These are phyloP conservation scores for Hyparrhenia diplandra DNA, from an alignment of 176 grass and related monocot species.

Conservation along the genomic window DNA sequence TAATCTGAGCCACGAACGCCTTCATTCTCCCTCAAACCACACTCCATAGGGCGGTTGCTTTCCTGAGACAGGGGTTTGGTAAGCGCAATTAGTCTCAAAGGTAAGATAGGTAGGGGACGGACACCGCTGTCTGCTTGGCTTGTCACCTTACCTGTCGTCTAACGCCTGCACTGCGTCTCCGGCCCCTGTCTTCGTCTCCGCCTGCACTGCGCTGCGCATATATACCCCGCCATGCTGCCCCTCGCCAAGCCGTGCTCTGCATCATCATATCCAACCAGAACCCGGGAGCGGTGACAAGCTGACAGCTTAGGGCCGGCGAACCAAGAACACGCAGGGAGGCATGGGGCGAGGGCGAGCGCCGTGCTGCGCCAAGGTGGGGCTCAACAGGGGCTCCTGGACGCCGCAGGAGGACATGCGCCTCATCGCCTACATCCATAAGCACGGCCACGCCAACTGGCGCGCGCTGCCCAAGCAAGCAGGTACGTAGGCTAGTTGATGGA, in stretches of 20 bases:
- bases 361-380: constrained; percentile 84
- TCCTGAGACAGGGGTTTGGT: constrained; percentile 58
- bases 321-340: background rate
- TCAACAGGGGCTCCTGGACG: constrained; percentile 90
- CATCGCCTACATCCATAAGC: constrained; percentile 70
- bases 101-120: background rate
- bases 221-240: constrained; percentile 20
- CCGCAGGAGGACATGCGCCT: constrained; percentile 83
- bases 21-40: background rate
- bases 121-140: background rate
- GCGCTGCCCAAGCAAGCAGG: constrained; percentile 84
- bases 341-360: constrained; percentile 82
- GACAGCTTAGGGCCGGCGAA: background rate
- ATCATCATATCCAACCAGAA: background rate
- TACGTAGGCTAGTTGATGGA: background rate
- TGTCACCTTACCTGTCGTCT: constrained; percentile 18
- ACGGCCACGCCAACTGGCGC: constrained; percentile 86
- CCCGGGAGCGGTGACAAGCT: background rate
- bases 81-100: constrained; percentile 34
- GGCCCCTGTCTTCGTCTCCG: too few species aligned
- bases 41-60: constrained; percentile 19
- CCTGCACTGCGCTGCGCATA: constrained; percentile 27
- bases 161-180: background rate
- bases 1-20: constrained; percentile 33
- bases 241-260: constrained; percentile 4